Evolutionary conservation across 2,329 filamentous ascomycete species (phyloP).

Genomic region (Leptographium radiaticola): DNA sequence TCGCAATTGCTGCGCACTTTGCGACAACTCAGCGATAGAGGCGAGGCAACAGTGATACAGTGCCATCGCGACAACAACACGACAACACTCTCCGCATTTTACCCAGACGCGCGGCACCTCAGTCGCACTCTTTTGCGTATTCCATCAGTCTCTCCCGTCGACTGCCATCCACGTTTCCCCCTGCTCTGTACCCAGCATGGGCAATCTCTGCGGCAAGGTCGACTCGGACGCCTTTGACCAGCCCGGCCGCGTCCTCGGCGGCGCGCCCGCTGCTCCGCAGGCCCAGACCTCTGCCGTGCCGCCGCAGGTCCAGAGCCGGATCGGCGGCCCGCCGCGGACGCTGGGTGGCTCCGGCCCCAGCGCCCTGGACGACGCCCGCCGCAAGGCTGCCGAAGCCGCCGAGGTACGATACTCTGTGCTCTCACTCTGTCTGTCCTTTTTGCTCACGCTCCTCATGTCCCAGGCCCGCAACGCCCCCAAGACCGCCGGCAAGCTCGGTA

Average conservation of each 20-base stretch:
- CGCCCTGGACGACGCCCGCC: slow-evolving; percentile 45
- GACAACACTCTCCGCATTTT: too few species aligned
- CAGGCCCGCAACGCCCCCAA: slow-evolving; percentile 24
- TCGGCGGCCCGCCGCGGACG: slow-evolving; percentile 47
- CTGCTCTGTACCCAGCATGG: slow-evolving; percentile 41
- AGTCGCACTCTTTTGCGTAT: too few species aligned
- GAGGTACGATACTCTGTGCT: slow-evolving; percentile 45
- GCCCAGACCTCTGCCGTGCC: slow-evolving; percentile 38
- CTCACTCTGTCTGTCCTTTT: background rate
- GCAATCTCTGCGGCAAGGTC: slow-evolving; percentile 71
- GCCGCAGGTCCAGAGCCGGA: slow-evolving; percentile 22
- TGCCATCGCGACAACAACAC: too few species aligned
- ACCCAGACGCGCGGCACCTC: too few species aligned
- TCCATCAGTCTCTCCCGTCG: too few species aligned
- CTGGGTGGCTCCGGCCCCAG: slow-evolving; percentile 37
- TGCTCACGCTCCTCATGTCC: background rate
- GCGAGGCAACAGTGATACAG: too few species aligned
- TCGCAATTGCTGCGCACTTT: too few species aligned
- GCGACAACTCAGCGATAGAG: too few species aligned
- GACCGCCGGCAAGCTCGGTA: slow-evolving; percentile 54
- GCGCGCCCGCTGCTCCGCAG: slow-evolving; percentile 23
- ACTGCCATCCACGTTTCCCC: background rate
- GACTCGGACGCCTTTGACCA: slow-evolving; percentile 52
- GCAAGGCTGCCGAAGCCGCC: slow-evolving; percentile 67
- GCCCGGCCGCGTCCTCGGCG: slow-evolving; percentile 59